Conservation (phyloP, 2,329 filamentous ascomycete species). For the Pseudogymnoascus sp. region DNA sequence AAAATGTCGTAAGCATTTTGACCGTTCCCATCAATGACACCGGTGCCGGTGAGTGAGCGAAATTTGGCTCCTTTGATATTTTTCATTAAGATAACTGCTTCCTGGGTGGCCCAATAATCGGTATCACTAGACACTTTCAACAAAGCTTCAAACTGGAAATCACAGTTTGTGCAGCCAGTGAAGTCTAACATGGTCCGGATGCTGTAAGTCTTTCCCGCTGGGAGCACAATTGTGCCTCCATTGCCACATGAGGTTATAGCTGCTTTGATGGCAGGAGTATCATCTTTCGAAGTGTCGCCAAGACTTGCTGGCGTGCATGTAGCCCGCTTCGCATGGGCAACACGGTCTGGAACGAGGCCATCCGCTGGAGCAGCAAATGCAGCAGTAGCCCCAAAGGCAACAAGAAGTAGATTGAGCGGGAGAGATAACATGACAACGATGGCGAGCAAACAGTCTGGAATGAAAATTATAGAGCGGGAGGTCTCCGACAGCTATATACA, state of each 20-base stretch:
- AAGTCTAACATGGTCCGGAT: constrained; percentile 38
- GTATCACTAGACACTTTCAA: constrained; percentile 34
- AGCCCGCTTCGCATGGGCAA: constrained; percentile 18
- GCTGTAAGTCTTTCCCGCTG: constrained; percentile 34
- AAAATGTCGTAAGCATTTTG: constrained; percentile 37
- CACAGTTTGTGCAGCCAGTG: constrained; percentile 36
- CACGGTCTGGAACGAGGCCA: not conserved
- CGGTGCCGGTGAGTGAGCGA: constrained; percentile 33
- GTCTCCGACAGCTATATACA: not conserved
- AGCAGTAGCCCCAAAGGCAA: not conserved
- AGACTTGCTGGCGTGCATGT: constrained; percentile 20
- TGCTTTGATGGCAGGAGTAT: constrained; percentile 36
- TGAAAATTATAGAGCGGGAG: not conserved
- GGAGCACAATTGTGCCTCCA: constrained; percentile 39
- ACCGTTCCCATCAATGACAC: constrained; percentile 41
- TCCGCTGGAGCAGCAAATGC: not conserved
- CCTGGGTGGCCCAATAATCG: constrained; percentile 36
- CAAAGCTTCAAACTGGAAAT: constrained; percentile 39
- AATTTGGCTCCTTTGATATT: constrained; percentile 34
- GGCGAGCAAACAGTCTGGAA: not conserved
- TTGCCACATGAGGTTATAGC: constrained; percentile 34
- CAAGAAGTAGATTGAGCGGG: not conserved
- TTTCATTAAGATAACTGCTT: constrained; percentile 34
- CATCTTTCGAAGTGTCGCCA: constrained; percentile 29
- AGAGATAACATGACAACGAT: not conserved